phyloP scores from a whole-genome alignment of 1,284 basidiomycete genomes.

The Ganoderma meredithae region DNA sequence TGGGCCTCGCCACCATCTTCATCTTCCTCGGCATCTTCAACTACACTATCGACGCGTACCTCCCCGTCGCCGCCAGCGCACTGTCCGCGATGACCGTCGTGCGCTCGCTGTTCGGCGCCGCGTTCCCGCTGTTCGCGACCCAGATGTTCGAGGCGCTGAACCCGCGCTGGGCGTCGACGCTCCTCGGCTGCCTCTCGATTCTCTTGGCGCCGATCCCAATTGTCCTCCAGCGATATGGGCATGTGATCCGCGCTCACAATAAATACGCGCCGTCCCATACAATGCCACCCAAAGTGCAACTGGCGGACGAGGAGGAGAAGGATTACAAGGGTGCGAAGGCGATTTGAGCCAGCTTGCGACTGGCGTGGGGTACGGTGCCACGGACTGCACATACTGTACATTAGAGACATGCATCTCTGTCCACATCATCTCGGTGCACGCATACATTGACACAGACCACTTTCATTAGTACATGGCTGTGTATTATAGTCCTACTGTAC shows the following conservation, averaged over 20 bases:
- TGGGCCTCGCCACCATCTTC: slow-evolving; percentile 42
- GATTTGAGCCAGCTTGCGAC: background rate
- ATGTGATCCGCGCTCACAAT: background rate
- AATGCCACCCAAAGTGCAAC: background rate
- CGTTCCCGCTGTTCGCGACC: slow-evolving; percentile 47
- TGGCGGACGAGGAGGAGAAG: background rate
- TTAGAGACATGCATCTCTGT: background rate
- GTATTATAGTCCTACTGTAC: background rate
- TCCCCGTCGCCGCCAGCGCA: slow-evolving; percentile 48
- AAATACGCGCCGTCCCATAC: background rate
- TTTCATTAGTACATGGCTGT: background rate
- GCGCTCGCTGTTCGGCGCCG: slow-evolving; percentile 47
- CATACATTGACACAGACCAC: background rate
- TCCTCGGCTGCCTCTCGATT: slow-evolving; percentile 42
- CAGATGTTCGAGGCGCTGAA: slow-evolving; percentile 47
- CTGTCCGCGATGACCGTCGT: slow-evolving; percentile 47
- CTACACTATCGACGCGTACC: slow-evolving; percentile 50
- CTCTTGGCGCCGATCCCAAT: slow-evolving; percentile 44
- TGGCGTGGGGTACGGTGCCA: background rate
- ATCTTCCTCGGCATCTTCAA: slow-evolving; percentile 46
- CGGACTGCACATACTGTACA: background rate
- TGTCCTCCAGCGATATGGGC: background rate
- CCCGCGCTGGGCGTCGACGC: slow-evolving; percentile 45
- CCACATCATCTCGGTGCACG: background rate
- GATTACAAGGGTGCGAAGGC: background rate